Base-by-base conservation (phyloP, 192 early-diverging fungal genomes). In the Backusella psychrophila region DNA sequence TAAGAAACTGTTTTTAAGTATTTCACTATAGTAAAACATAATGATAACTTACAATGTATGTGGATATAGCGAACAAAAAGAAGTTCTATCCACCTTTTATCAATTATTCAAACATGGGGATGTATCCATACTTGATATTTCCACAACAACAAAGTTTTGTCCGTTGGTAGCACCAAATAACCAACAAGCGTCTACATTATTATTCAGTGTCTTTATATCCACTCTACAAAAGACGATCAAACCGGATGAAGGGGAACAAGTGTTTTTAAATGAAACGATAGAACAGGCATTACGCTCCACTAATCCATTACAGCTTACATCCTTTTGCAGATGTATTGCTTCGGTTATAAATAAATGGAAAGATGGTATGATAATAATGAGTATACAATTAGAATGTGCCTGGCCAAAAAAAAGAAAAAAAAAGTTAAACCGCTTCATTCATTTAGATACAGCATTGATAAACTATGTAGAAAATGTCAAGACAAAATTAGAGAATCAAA, bases 321-420 rank as follows among this genome's bases (percentile, higher is more conserved):
- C 77, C 1, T 66, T 78, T 15, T 42, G 44, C 7, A 73, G 73
- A 68, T 52, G 73, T 11, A 38, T 59, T n/a, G 77, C 66, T 3
- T 69, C 77, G 3, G 23, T 78, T 69, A 78, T 75, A 67, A 86
- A 77, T 78, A 86, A 78, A 66, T 73, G 72, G 77, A 44, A 56
- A 41, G 72, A 78, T n/a, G 66, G 77, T 78, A 74, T 46, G 49
- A 19, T 68, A 17, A 78, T 86, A 29, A 63, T 14, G 21, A 49
- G 0, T n/a, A n/a, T 49, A 49, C 6, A 49, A n/a, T 44, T 14
- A 6, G 6, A 49, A n/a, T 49, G 1, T 0, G n/a, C 4, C 17
- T n/a, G 23, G 2, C n/a, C 29, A 29, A 29, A 29, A 29, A 26
- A 63, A 63, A n/a, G n/a, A n/a, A 63, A 29, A 23, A 26, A 14